Conservation (phyloP, 1,139 yeast species). For the Torulaspora pretoriensis region DNA sequence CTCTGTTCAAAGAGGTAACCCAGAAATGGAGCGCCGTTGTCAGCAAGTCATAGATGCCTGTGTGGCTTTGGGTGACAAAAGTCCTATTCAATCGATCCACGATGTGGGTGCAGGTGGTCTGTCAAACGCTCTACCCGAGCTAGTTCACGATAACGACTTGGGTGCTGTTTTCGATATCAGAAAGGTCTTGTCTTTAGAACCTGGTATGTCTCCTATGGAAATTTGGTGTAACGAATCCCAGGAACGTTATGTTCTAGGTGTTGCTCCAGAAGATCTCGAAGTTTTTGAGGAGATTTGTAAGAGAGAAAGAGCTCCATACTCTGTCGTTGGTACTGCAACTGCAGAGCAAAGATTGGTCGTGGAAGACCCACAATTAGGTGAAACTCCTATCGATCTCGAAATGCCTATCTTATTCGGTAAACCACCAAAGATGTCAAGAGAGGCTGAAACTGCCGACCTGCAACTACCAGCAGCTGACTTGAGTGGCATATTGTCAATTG, state of each 20-base stretch:
- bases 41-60: slow-evolving; percentile 97
- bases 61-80: slow-evolving; percentile 70
- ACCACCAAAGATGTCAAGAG: slow-evolving; percentile 90
- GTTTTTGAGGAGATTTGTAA: slow-evolving; percentile 74
- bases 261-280: slow-evolving; percentile 72
- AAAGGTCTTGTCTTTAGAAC: slow-evolving; percentile 85
- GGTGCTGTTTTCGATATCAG: slow-evolving; percentile 94
- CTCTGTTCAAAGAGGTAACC: slow-evolving; percentile 98
- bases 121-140: slow-evolving; percentile 94
- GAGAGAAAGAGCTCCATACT: slow-evolving; percentile 94
- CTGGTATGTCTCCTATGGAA: slow-evolving; percentile 99
- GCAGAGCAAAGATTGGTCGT: slow-evolving; percentile 77
- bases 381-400: slow-evolving; percentile 91
- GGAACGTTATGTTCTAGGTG: slow-evolving; percentile 95
- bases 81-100: slow-evolving; percentile 93
- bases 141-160: slow-evolving; percentile 92
- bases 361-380: slow-evolving; percentile 67
- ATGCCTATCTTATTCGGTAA: slow-evolving; percentile 97
- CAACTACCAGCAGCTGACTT: slow-evolving; percentile 49
- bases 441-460: slow-evolving; percentile 63
- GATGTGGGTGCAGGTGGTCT: slow-evolving; percentile 99
- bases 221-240: slow-evolving; percentile 99
- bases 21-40: slow-evolving; percentile 98
- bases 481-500: slow-evolving; percentile 39
- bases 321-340: slow-evolving; percentile 94